Evolutionary conservation across 2,329 filamentous ascomycete species (phyloP), one percentile per base, ranked within the genome.

Genomic region (Penicillium glabrum): DNA sequence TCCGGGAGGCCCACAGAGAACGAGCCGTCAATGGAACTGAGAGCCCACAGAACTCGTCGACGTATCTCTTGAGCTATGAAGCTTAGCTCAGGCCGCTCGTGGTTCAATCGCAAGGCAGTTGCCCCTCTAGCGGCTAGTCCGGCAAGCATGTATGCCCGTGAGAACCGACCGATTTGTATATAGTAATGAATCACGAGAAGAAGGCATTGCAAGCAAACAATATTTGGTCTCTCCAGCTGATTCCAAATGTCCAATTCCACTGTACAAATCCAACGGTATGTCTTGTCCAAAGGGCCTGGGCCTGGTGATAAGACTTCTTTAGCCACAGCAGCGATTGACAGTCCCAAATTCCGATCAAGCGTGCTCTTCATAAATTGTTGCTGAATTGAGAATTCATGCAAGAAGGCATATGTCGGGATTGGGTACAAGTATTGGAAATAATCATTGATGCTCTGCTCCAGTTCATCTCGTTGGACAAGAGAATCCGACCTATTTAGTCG

Each of bases 81-180:
- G n/a, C 55, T 44, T 13, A 62, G 54, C 23, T 62, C 55, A 1
- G 51, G 55, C 13, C 53, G 53, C 11, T 62, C 60, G 41, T 62
- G 55, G 27, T 62, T 62, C 19, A 62, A 29, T 16, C 60, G 45
- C 24, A 60, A 48, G 14, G 55, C 58, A 33, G 55, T 60, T 1
- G 51, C 60, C 9, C 31, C 53, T 27, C 60, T 35, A 19, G 58
- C 55, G 5, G 58, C 60, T 13, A 58, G 46, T 5, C 58, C 60
- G 11, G 60, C 56, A 14, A 62, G 47, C 60, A 62, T 60, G 16
- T 58, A 62, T 7, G 60, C 60, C 27, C 58, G 48, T 23, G 58
- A 52, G 27, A 60, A 62, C 1, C 39, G 48, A 14, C 57, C 55
- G 7, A 51, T 45, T 2, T 56, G 53, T n/a, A 62, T 60, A 24